phyloP scores from a whole-genome alignment of 208 protist genomes.

The Leishmania gerbilli region DNA sequence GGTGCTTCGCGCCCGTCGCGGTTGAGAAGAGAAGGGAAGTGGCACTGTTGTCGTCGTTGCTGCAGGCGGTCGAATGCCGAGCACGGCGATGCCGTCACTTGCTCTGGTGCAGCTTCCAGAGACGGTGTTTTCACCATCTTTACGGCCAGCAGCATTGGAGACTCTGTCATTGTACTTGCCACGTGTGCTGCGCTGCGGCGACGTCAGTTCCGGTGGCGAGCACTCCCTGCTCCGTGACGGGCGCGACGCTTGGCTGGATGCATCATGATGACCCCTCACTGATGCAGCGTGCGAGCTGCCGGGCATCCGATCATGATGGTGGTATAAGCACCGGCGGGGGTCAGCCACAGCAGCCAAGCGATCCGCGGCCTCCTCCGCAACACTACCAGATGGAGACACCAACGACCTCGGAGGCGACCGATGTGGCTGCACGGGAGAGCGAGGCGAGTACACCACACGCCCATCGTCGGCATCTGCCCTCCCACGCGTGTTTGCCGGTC shows the following conservation, averaged over 20 bases:
- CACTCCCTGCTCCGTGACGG: not conserved
- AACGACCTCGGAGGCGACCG: not conserved
- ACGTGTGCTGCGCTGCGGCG: not conserved
- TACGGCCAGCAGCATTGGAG: not conserved
- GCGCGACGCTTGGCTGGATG: no score
- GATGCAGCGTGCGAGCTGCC: not conserved
- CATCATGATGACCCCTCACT: not conserved
- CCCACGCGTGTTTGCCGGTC: not conserved
- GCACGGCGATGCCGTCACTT: not conserved
- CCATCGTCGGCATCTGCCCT: not conserved
- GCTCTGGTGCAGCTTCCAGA: not conserved
- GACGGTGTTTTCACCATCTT: not conserved
- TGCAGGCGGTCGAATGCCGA: not conserved
- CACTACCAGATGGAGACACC: not conserved
- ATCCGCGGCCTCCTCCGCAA: not conserved
- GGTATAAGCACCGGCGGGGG: not conserved
- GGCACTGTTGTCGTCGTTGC: not conserved
- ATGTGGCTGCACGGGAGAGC: not conserved
- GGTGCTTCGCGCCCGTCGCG: constrained; percentile 1
- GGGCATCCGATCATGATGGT: not conserved
- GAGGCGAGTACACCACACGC: not conserved
- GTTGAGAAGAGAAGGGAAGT: constrained; percentile 12
- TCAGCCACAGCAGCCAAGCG: constrained; percentile 8
- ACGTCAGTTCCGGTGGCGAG: constrained; percentile 15
- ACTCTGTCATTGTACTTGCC: not conserved